These are phyloP conservation scores for Fusarium secorum DNA, from an alignment of 2,329 filamentous ascomycete species.

Conservation along the genomic window DNA sequence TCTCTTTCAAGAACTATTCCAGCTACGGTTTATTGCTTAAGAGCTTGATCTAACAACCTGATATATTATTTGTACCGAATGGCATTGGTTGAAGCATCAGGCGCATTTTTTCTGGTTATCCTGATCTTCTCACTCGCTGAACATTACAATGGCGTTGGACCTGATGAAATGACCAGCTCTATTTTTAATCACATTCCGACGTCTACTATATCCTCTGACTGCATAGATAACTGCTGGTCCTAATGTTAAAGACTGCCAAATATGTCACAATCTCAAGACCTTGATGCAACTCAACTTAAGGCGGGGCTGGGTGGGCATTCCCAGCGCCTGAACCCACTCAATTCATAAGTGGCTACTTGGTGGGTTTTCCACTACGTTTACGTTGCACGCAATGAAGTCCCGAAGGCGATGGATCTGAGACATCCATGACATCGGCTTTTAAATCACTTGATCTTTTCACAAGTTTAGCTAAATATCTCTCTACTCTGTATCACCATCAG, in stretches of 20 bases:
- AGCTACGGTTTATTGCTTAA: neutral
- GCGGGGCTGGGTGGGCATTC: neutral
- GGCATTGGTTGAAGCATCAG: accelerated
- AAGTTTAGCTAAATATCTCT: neutral
- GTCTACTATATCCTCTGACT: neutral
- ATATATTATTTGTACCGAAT: neutral
- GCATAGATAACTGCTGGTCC: neutral
- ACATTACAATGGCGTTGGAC: too few species aligned
- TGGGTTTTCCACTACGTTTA: neutral
- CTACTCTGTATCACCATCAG: neutral
- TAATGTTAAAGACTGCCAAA: too few species aligned
- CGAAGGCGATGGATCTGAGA: neutral
- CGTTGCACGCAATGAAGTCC: neutral
- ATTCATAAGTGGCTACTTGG: neutral
- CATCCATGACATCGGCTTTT: neutral
- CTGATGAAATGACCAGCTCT: too few species aligned
- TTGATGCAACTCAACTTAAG: neutral
- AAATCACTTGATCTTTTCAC: neutral
- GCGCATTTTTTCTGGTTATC: neutral
- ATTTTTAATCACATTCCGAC: too few species aligned
- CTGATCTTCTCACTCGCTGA: neutral
- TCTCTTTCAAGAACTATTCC: neutral
- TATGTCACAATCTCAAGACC: too few species aligned
- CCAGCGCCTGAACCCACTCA: neutral
- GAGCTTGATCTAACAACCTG: neutral